Percentiles rank a stretch among this genome's conserved stretches.
These are phyloP conservation scores for Colletotrichum echinochloae DNA, from an alignment of 2,329 filamentous ascomycete species.

Conservation along the genomic window DNA sequence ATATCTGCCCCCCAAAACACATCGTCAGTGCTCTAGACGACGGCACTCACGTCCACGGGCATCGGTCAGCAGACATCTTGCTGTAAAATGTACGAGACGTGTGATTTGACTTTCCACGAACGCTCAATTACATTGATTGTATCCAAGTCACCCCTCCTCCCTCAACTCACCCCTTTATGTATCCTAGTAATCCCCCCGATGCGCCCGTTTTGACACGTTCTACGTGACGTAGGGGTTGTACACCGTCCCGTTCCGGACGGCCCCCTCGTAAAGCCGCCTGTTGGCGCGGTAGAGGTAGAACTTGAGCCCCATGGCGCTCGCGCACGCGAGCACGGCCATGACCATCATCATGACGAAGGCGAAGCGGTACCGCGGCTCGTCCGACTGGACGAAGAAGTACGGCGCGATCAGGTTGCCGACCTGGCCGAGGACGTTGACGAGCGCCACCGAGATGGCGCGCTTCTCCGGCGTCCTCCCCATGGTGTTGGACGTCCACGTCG, in stretches of 20 bases:
- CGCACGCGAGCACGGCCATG: conserved; percentile 27
- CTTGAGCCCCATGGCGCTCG: conserved; percentile 39
- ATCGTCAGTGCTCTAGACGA: conserved; percentile 2
- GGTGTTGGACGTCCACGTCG: conserved; percentile 41
- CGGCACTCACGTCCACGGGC: background rate
- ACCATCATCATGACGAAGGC: conserved; percentile 45
- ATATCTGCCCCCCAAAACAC: conserved; percentile 53
- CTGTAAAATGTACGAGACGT: too few relatives aligned
- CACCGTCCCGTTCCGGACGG: conserved; percentile 35
- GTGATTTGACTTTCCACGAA: too few relatives aligned
- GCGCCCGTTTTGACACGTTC: background rate
- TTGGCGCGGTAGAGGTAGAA: conserved; percentile 40
- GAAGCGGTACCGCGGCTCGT: conserved; percentile 44
- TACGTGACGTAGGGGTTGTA: conserved; percentile 42
- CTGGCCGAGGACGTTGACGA: conserved; percentile 38
- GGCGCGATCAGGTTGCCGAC: conserved; percentile 46
- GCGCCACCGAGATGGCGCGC: conserved; percentile 43
- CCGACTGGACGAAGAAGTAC: conserved; percentile 45
- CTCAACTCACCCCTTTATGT: too few relatives aligned
- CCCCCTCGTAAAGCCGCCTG: conserved; percentile 40
- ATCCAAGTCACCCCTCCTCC: too few relatives aligned
- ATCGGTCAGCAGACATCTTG: background rate
- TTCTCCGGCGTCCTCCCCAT: conserved; percentile 45
- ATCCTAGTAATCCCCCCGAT: too few relatives aligned
- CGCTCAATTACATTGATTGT: too few relatives aligned